Evolutionary conservation across 257 asterid genomes (phyloP), one percentile per base, ranked within the genome.

Genomic region (Cordia subcordata): DNA sequence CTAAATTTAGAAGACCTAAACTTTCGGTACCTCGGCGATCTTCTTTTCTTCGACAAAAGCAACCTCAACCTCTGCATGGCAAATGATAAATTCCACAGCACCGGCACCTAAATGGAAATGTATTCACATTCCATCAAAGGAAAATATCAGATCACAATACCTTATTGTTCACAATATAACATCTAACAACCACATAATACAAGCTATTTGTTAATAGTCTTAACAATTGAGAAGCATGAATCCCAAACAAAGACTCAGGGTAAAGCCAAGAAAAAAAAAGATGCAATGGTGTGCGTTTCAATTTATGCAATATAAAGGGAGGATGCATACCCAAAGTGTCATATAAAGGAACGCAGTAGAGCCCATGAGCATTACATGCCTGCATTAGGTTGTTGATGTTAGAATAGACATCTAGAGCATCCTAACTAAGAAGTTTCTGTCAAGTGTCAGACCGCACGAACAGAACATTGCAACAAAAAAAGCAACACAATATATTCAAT

Each of bases 281-380:
- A 49, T 8, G 16, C 23, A 54, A 42, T 10, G 8, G 35, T 55
- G 22, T 13, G 66, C 45, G 44, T 53, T 33, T 58, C 20, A 37
- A 42, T 11, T 32, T 61, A 49, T 49, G 54, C 27, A 17, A 13
- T 21, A 1, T 20, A 68, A 61, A 56, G 70, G 58, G 35, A 53
- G n/a, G 14, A 27, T 55, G 58, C 81, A 58, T 86, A 86, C 98
- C 98, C 78, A 92, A 81, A 19, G 98, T 86, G 83, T 92, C 98
- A 44, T 92, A 92, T 55, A 92, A 68, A 55, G 98, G 98, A 67
- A 92, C 94, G 67, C 96, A 88, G 63, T 79, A 76, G 45, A 92
- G 85, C 38, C 95, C 98, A 69, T 86, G 98, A 72, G 95, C 96
- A 81, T 92, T 92, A 66, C 98, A 92, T 15, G 98, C 98, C 98